phyloP scores from a whole-genome alignment of 768 basidiomycete species.

The Termitomyces titanicus region DNA sequence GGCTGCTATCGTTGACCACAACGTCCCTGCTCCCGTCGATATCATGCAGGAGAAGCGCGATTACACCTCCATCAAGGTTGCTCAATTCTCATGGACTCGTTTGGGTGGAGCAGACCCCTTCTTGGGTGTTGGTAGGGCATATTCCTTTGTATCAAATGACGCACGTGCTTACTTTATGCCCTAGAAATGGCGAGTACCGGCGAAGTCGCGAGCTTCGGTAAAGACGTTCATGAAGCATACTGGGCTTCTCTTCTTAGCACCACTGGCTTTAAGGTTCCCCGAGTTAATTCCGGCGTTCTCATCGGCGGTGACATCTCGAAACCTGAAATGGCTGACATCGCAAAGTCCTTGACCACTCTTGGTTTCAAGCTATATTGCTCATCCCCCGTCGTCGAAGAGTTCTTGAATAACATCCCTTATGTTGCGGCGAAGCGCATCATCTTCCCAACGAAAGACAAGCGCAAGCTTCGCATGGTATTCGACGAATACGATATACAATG shows the following conservation, averaged over 20 bases:
- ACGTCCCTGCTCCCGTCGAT: slow-evolving; percentile 90
- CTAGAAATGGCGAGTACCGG: slow-evolving; percentile 98
- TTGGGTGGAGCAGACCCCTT: slow-evolving; percentile 95
- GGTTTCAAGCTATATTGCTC: slow-evolving; percentile 97
- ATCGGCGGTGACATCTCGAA: slow-evolving; percentile 87
- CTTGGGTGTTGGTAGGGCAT: slow-evolving; percentile 81
- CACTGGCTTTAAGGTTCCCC: slow-evolving; percentile 93
- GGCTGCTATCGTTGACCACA: slow-evolving; percentile 76
- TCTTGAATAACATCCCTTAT: slow-evolving; percentile 75
- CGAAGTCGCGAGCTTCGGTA: slow-evolving; percentile 94
- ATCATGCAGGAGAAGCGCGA: slow-evolving; percentile 86
- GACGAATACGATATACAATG: slow-evolving; percentile 93
- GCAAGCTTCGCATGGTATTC: slow-evolving; percentile 89
- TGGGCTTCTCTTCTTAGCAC: slow-evolving; percentile 94
- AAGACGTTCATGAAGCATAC: slow-evolving; percentile 92
- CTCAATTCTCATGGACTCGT: slow-evolving; percentile 98
- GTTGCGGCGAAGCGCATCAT: slow-evolving; percentile 84
- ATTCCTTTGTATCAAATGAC: background rate
- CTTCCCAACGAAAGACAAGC: slow-evolving; percentile 96
- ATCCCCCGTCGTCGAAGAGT: slow-evolving; percentile 72
- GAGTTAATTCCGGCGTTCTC: slow-evolving; percentile 80
- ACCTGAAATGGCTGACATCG: slow-evolving; percentile 83
- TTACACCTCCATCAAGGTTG: slow-evolving; percentile 95
- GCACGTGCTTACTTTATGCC: slow-evolving; percentile 2
- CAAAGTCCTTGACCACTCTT: slow-evolving; percentile 74